Conservation (phyloP, 495 filamentous ascomycete species). For the Trichoderma parareesei region DNA sequence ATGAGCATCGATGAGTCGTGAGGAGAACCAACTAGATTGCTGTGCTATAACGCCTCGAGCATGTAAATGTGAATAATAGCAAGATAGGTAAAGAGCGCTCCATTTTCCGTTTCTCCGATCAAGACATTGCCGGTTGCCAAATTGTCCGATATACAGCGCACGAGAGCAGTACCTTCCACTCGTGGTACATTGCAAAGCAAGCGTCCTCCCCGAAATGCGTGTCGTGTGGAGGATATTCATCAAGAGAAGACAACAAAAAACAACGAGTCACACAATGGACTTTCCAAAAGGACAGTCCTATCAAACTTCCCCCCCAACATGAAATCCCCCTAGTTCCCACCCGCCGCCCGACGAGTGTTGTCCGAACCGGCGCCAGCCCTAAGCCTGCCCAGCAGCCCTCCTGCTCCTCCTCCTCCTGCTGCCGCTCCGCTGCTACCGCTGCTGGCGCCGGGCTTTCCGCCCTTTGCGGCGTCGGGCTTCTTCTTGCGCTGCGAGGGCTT, state of each 20-base stretch:
- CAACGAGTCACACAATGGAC: neutral
- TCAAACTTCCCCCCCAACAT: neutral
- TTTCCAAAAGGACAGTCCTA: neutral
- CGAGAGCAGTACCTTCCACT: neutral
- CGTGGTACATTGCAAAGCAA: neutral
- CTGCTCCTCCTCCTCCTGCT: too few species aligned
- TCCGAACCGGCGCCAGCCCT: neutral
- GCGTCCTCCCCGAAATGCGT: neutral
- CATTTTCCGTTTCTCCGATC: neutral
- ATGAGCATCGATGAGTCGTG: neutral
- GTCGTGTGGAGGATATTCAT: neutral
- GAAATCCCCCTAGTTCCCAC: neutral
- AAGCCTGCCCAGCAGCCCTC: too few species aligned
- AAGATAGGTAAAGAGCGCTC: neutral
- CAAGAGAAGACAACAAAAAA: neutral
- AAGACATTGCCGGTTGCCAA: neutral
- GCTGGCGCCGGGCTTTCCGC: conserved; percentile 7
- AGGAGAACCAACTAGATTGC: neutral
- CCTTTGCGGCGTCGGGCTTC: conserved; percentile 37
- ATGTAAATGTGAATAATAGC: neutral
- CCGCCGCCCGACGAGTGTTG: neutral
- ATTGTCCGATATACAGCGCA: neutral
- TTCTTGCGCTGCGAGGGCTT: conserved; percentile 43
- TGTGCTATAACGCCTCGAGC: neutral
- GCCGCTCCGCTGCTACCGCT: neutral